These are phyloP conservation scores for Hypoxylon rickii DNA, from an alignment of 495 filamentous ascomycete genomes.

Conservation along the genomic window DNA sequence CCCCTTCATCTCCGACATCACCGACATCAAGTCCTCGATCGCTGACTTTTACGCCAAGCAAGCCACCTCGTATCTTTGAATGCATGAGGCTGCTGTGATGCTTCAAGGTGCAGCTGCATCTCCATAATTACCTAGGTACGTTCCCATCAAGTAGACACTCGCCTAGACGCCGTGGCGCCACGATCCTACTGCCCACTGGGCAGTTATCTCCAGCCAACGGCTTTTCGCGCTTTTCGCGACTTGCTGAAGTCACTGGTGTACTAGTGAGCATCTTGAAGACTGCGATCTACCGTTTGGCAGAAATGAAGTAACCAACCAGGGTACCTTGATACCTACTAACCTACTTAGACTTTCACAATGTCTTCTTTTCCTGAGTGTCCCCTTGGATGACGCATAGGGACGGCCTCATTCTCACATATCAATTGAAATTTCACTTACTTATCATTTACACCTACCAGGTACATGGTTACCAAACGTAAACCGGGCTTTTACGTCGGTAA, in stretches of 20 bases:
- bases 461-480: neutral
- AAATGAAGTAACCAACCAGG: too few relatives aligned
- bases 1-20: neutral
- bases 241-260: neutral
- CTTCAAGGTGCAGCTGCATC: constrained; percentile 7
- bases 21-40: neutral
- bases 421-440: neutral
- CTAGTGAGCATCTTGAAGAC: too few relatives aligned
- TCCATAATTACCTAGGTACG: neutral
- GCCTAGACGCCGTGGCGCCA: neutral
- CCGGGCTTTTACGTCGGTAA: neutral
- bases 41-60: constrained; percentile 17
- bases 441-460: neutral
- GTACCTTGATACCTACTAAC: too few relatives aligned
- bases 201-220: neutral
- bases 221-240: neutral
- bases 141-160: neutral
- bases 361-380: too few relatives aligned
- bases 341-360: too few relatives aligned
- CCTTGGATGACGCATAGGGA: too few relatives aligned
- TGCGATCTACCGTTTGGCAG: too few relatives aligned
- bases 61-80: constrained; percentile 22
- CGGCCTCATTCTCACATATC: too few relatives aligned
- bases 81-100: neutral
- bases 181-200: neutral